Conservation (phyloP, 2,329 filamentous ascomycete genomes). For the Fusarium sp. region DNA sequence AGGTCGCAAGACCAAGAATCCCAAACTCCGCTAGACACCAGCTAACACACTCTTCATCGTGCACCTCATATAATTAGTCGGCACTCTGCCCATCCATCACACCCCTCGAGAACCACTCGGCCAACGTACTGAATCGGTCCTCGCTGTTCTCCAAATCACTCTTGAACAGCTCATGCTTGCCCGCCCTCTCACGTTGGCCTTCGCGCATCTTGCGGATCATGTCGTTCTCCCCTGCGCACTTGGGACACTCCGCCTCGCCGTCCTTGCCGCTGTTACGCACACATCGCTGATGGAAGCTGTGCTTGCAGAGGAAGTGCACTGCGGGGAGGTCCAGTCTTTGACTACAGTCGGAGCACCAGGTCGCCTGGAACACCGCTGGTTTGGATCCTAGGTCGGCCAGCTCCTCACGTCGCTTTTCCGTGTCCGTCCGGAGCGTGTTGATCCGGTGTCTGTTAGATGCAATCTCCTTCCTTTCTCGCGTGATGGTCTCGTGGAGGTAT, state of each 20-base stretch:
- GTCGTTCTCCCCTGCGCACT: constrained; percentile 87
- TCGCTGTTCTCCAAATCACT: constrained; percentile 82
- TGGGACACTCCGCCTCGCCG: constrained; percentile 83
- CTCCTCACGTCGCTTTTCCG: constrained; percentile 83
- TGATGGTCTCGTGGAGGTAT: constrained; percentile 91
- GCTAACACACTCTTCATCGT: constrained; percentile 14
- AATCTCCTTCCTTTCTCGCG: constrained; percentile 90
- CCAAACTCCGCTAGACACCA: constrained; percentile 43
- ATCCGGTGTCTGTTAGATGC: constrained; percentile 84
- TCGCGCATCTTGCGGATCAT: constrained; percentile 90
- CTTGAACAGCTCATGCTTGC: constrained; percentile 90
- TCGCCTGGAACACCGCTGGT: constrained; percentile 91
- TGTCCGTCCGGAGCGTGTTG: constrained; percentile 87
- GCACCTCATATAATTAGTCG: constrained; percentile 42
- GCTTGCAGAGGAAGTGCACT: constrained; percentile 97
- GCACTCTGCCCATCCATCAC: constrained; percentile 77
- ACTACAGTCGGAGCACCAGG: constrained; percentile 87
- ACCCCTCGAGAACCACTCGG: constrained; percentile 94
- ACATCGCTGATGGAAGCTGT: constrained; percentile 95
- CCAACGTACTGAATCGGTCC: constrained; percentile 91
- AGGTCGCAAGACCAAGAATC: constrained; percentile 13
- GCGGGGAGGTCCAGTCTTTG: constrained; percentile 86
- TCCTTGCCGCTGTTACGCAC: constrained; percentile 71
- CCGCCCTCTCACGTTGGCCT: constrained; percentile 88
- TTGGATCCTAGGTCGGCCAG: constrained; percentile 83